phyloP scores from a whole-genome alignment of 2,329 filamentous ascomycete genomes.

The Chalara sp. region DNA sequence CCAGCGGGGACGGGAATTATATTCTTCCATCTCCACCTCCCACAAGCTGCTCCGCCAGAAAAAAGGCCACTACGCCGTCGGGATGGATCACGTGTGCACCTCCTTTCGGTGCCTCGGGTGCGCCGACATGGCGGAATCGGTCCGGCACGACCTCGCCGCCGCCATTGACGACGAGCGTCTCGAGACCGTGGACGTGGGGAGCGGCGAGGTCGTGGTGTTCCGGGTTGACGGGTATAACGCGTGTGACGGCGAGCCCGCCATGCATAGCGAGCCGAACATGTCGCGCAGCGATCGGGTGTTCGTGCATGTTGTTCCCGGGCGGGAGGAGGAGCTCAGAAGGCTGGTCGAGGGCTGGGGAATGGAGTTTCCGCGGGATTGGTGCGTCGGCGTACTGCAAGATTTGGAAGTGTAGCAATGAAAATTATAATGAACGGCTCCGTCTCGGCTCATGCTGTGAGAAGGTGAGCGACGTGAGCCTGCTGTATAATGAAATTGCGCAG shows the following conservation, averaged over 20 bases:
- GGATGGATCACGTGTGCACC: conserved; percentile 2
- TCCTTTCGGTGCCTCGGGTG: conserved; percentile 4
- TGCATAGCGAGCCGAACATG: conserved; percentile 6
- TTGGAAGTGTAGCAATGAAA: too few species aligned
- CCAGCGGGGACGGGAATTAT: background rate
- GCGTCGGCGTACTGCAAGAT: background rate
- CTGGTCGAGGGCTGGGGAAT: conserved; percentile 6
- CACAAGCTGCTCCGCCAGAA: too few species aligned
- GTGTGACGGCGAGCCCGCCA: background rate
- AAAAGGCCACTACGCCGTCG: background rate
- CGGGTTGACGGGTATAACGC: background rate
- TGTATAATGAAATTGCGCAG: too few species aligned
- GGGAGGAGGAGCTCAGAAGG: conserved; percentile 1
- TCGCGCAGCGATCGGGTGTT: conserved; percentile 2
- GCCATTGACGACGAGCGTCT: conserved; percentile 1
- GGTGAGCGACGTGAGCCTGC: too few species aligned
- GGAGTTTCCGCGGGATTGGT: conserved; percentile 6
- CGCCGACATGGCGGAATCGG: conserved; percentile 3
- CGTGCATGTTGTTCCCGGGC: conserved; percentile 7
- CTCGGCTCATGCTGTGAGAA: too few species aligned
- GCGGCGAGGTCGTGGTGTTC: conserved; percentile 3
- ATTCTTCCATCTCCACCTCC: background rate
- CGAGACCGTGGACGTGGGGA: conserved; percentile 1
- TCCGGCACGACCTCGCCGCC: conserved; percentile 1
- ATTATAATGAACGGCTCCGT: too few species aligned